Evolutionary conservation across 768 basidiomycete genomes (phyloP).

Genomic region (Hygrophorus pudorinus): DNA sequence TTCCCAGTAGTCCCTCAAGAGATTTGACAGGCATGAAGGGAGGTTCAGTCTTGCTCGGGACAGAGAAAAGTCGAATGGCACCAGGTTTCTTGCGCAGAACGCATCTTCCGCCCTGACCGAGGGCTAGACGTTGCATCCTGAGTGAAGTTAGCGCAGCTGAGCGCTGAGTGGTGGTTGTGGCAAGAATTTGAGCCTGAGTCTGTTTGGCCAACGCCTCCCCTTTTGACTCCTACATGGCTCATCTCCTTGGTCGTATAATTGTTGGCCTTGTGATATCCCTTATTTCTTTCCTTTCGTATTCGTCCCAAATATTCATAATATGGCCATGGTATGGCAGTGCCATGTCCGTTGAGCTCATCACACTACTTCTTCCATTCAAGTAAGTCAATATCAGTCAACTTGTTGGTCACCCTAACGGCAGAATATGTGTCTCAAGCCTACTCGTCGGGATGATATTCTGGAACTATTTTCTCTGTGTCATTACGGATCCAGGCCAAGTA

Average conservation of each 20-base stretch:
- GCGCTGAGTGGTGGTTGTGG: too few relatives aligned
- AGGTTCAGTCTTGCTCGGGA: too few relatives aligned
- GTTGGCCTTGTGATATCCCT: constrained; percentile 62
- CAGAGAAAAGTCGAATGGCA: too few relatives aligned
- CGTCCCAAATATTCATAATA: constrained; percentile 82
- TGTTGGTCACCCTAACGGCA: neutral
- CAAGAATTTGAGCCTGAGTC: neutral
- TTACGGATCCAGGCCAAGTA: constrained; percentile 77
- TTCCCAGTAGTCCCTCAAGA: neutral
- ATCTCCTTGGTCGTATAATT: constrained; percentile 47
- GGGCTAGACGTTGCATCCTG: too few relatives aligned
- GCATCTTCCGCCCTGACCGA: too few relatives aligned
- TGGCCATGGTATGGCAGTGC: constrained; percentile 86
- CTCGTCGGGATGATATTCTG: constrained; percentile 71
- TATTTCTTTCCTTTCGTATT: constrained; percentile 82
- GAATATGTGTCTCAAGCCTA: constrained; percentile 42
- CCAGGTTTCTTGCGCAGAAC: too few relatives aligned
- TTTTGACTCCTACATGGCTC: constrained; percentile 20
- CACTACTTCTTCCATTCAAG: constrained; percentile 87
- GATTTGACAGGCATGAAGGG: too few relatives aligned
- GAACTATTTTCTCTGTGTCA: constrained; percentile 83
- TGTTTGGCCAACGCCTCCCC: neutral
- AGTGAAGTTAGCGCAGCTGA: too few relatives aligned
- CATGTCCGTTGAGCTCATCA: constrained; percentile 63
- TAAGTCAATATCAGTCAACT: constrained; percentile 28